Evolutionary conservation across 2,329 filamentous ascomycete genomes (phyloP), one percentile per base, ranked within the genome.

Genomic region (Cryphonectria carpinicola): DNA sequence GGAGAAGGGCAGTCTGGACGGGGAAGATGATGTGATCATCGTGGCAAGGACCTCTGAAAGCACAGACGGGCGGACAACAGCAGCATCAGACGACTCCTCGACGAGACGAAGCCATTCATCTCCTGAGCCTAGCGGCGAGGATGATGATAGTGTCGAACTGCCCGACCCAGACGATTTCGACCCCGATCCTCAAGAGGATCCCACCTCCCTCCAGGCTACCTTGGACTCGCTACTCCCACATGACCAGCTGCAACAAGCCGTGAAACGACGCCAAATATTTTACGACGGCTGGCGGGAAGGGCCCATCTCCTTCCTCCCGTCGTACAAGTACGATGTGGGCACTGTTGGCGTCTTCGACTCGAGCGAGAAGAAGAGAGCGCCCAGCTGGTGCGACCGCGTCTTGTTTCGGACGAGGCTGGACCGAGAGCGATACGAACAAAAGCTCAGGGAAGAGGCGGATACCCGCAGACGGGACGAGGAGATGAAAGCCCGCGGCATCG

Each of bases 301-400:
- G 0, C 86, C 89, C 0, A 95, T 99, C 69, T 89, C 89, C 1
- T 99, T 99, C 77, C 80, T 98, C 22, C 96, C 96, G 1, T 97
- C 96, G 0, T 99, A 99, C 81, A 99, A 99, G 80, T 99, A 99
- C 76, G 97, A 99, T 77, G 86, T 97, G 39, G 96, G 96, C n/a
- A 97, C 92, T 41, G 89, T 97, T 43, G 93, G 93, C 1, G 87
- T 94, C 41, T 99, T 98, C 78, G 97, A 99, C 81, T 94, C 95
- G 0, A 97, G 95, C 74, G 96, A 98, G 78, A 99, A 99, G 83
- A 91, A 91, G 74, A 88, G 97, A 67, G 92, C 93, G 2, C 96
- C 96, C 3, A 97, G 94, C 78, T 99, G 96, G 95, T 99, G 96
- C 79, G 96, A 99, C 81, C 92, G 96, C 22, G 95, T 99, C 62